These are phyloP conservation scores for Boehmeria nivea DNA, from an alignment of 306 rosid species.

Conservation along the genomic window DNA sequence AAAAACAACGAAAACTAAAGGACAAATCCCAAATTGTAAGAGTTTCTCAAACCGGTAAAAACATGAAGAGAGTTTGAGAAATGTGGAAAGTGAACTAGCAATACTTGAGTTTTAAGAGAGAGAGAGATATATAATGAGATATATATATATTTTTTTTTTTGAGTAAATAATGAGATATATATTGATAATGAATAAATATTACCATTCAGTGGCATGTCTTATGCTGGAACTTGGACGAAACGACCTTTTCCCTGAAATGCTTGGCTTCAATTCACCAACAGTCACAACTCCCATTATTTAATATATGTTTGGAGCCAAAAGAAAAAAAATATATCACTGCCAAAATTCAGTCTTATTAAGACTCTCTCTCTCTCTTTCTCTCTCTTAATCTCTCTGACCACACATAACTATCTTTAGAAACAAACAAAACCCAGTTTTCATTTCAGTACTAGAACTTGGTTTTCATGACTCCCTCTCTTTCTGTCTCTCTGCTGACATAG, in stretches of 20 bases:
- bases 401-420: conserved; percentile 3
- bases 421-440: conserved; percentile 2
- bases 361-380: too few species aligned
- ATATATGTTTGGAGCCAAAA: background rate
- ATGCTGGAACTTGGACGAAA: conserved; percentile 87
- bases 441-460: conserved; percentile 6
- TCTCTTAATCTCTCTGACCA: background rate
- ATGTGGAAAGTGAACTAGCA: conserved; percentile 3
- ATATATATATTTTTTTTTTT: background rate
- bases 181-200: too few species aligned
- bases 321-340: background rate
- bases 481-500: conserved; percentile 14
- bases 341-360: too few species aligned
- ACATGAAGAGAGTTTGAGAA: background rate
- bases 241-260: conserved; percentile 89
- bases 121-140: background rate
- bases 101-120: background rate
- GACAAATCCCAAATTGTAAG: too few species aligned
- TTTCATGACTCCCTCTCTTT: conserved; percentile 11
- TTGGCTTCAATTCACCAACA: conserved; percentile 83
- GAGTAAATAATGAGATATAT: too few species aligned
- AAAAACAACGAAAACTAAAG: too few species aligned
- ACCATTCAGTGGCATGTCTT: conserved; percentile 98
- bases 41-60: too few species aligned
- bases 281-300: conserved; percentile 85